A percentile compares a stretch with the other conserved stretches of the same genome.
Evolutionary conservation across 352 stramenopile genomes (phyloP).

Genomic region (Detonula confervacea): DNA sequence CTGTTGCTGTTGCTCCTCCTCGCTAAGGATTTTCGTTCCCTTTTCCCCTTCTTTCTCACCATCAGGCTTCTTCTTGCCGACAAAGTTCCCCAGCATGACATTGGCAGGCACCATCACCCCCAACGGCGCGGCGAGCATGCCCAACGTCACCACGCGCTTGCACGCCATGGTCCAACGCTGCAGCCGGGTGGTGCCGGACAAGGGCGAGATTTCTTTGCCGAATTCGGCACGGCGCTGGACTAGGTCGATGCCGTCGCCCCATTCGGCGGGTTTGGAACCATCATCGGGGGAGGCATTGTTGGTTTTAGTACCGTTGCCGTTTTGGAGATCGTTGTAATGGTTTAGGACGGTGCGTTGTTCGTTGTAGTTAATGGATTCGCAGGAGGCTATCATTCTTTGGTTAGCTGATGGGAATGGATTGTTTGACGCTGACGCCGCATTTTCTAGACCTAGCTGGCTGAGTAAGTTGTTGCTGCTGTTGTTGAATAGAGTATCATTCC

Average conservation of each 20-base stretch:
- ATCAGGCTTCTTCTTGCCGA: slow-evolving; percentile 1
- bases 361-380: no score
- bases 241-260: slow-evolving; percentile 46
- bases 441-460: not conserved
- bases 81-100: slow-evolving; percentile 25
- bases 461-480: not conserved
- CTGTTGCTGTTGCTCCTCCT: not conserved
- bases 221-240: slow-evolving; percentile 23
- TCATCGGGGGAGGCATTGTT: no score
- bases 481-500: no score
- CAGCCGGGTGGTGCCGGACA: slow-evolving; percentile 44
- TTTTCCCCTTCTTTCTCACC: slow-evolving; percentile 6
- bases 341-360: no score
- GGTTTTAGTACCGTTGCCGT: no score
- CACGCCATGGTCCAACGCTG: slow-evolving; percentile 56
- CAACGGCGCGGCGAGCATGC: slow-evolving; percentile 35
- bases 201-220: slow-evolving; percentile 33
- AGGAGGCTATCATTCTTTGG: no score
- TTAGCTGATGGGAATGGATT: no score
- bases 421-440: no score
- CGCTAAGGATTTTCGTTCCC: not conserved
- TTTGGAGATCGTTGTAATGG: no score
- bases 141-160: slow-evolving; percentile 44
- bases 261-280: slow-evolving; percentile 45
- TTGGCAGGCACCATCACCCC: slow-evolving; percentile 31